Evolutionary conservation across 495 filamentous ascomycete genomes (phyloP), one percentile per base, ranked within the genome.

Genomic region (Xylaria acuta): DNA sequence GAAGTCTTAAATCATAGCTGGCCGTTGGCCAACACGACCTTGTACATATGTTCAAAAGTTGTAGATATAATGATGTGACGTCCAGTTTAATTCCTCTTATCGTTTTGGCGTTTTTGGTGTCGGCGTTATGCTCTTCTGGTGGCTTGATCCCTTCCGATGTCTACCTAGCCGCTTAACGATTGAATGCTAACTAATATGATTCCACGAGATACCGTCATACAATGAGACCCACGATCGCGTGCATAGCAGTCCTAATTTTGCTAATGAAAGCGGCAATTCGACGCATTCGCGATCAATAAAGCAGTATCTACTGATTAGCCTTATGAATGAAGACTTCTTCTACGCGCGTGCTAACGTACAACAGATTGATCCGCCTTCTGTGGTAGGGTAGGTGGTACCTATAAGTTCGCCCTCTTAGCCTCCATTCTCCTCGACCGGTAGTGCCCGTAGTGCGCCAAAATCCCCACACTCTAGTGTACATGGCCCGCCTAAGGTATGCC

Each of bases 21-120:
- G 40, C 14, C 70, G 14, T 75, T 45, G 22, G 22, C 51, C 34
- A 27, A 22, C 22, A 32, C 64, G 64, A 47, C 72, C 40, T 59
- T 78, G 75, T 79, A 78, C 72, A 79, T 79, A 79, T 78, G 56
- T 72, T 27, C 58, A 65, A 71, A 76, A 71, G 64, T 34, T 76
- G 75, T 79, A 78, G 65, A 79, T 79, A 75, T 73, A 53, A 72
- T 67, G 63, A 72, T 56, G 6, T 74, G 67, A 77, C 72, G 66
- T n/a, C 64, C 60, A 43, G 36, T 64, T 64, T 64, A 43, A 60
- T 60, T 38, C 56, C 56, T 60, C 58, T 22, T 60, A 38, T 12
- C 34, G 11, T 60, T 22, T 38, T 38, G 58, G 58, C 11, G 34
- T 60, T 38, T 60, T 38, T 60, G 66, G 32, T 51, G 66, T 59